These are phyloP conservation scores for Cyclanthera cordifolia DNA, from an alignment of 306 rosid genomes.

Conservation along the genomic window DNA sequence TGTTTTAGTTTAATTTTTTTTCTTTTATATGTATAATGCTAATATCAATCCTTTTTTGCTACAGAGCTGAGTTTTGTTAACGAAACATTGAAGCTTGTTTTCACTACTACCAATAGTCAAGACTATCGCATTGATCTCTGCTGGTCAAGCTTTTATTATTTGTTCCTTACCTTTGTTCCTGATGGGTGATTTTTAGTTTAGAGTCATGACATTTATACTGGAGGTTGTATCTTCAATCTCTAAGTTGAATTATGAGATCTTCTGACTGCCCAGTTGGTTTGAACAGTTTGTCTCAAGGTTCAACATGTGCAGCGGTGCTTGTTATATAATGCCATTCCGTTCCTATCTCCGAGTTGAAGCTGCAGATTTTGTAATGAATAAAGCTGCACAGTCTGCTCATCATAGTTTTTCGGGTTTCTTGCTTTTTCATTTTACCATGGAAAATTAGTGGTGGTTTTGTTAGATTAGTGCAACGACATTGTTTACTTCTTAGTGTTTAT, in stretches of 20 bases:
- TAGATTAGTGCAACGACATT: constrained; percentile 36
- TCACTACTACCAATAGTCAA: constrained; percentile 27
- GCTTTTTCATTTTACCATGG: constrained; percentile 35
- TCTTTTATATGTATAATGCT: neutral
- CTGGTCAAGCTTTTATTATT: constrained; percentile 26
- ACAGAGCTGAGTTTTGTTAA: constrained; percentile 54
- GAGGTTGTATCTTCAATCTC: constrained; percentile 30
- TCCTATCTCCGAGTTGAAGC: constrained; percentile 28
- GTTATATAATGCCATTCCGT: constrained; percentile 28
- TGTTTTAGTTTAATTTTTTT: neutral
- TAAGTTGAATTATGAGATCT: constrained; percentile 36
- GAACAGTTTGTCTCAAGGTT: constrained; percentile 27
- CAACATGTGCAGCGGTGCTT: constrained; percentile 51
- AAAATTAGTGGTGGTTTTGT: constrained; percentile 67
- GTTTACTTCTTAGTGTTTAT: constrained; percentile 29
- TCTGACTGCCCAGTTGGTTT: constrained; percentile 26
- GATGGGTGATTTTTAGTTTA: constrained; percentile 32
- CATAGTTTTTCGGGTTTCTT: constrained; percentile 48
- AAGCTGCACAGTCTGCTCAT: constrained; percentile 56
- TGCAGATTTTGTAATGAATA: constrained; percentile 45
- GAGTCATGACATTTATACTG: constrained; percentile 24
- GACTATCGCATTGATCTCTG: constrained; percentile 22
- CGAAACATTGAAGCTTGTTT: constrained; percentile 34
- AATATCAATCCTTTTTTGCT: constrained; percentile 5
- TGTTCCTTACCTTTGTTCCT: constrained; percentile 32